Percentiles rank a stretch among this genome's conserved stretches.
These are phyloP conservation scores for Gossypium laxum DNA, from an alignment of 441 rosid genomes.

Conservation along the genomic window DNA sequence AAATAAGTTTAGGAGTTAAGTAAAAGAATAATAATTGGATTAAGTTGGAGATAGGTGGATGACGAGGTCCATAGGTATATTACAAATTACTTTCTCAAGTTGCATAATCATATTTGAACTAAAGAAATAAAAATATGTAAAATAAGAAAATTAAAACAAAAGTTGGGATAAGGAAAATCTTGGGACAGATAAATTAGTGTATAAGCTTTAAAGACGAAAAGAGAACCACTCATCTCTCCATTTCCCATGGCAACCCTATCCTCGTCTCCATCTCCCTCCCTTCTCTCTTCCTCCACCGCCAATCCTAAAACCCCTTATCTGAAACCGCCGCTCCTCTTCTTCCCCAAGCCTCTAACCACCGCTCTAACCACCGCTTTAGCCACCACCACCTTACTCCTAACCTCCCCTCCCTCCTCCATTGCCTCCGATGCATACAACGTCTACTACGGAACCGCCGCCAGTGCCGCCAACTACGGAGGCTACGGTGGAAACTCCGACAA, in stretches of 20 bases:
- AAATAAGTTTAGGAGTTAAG: too few species aligned
- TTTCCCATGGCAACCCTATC: slow-evolving; percentile 50
- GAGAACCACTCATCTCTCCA: slow-evolving; percentile 13
- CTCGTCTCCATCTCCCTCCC: slow-evolving; percentile 32
- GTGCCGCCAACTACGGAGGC: slow-evolving; percentile 84
- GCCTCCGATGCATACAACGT: slow-evolving; percentile 40
- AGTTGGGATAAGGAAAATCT: slow-evolving; percentile 14
- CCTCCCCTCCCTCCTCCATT: slow-evolving; percentile 44
- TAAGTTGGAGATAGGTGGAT: too few species aligned
- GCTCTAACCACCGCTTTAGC: slow-evolving; percentile 29
- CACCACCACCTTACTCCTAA: slow-evolving; percentile 38
- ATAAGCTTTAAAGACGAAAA: background rate
- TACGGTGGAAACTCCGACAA: slow-evolving; percentile 82
- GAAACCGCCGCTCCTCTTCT: slow-evolving; percentile 14
- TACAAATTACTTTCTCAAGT: too few species aligned
- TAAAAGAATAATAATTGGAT: too few species aligned
- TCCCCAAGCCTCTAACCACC: slow-evolving; percentile 23
- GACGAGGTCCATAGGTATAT: too few species aligned
- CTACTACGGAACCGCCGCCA: slow-evolving; percentile 88
- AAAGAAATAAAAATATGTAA: background rate
- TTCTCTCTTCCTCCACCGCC: slow-evolving; percentile 34
- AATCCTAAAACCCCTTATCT: slow-evolving; percentile 16
- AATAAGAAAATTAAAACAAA: background rate
- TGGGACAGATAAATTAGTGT: background rate
- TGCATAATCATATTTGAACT: too few species aligned